Evolutionary conservation across 2,329 filamentous ascomycete species (phyloP).

Genomic region (Scedosporium apiospermum): DNA sequence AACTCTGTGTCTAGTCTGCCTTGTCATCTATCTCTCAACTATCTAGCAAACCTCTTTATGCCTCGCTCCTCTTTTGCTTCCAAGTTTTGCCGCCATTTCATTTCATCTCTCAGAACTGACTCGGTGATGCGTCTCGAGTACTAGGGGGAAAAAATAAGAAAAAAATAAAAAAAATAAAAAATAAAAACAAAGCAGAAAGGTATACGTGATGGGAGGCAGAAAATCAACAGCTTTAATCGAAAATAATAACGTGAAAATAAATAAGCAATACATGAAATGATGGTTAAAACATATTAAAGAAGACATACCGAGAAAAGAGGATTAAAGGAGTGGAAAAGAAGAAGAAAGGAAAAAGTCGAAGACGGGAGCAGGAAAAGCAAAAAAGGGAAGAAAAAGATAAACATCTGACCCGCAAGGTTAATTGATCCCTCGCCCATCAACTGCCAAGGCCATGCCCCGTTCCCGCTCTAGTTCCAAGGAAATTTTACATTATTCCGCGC

Average conservation of each 20-base stretch:
- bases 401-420: constrained; percentile 6
- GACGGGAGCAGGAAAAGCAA: constrained; percentile 10
- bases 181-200: not conserved
- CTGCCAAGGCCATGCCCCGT: not conserved
- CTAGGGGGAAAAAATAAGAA: not conserved
- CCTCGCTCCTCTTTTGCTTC: not conserved
- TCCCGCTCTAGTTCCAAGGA: not conserved
- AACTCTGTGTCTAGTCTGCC: not conserved
- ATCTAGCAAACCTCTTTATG: not conserved
- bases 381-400: constrained; percentile 10
- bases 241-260: not conserved
- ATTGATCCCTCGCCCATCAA: not conserved
- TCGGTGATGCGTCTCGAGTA: too few species aligned
- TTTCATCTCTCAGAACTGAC: not conserved
- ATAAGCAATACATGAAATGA: not conserved
- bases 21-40: not conserved
- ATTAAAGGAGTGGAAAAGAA: constrained; percentile 1
- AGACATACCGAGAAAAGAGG: constrained; percentile 6
- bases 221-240: not conserved
- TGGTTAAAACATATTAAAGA: not conserved
- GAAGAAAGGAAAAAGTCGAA: constrained; percentile 9
- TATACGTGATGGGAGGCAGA: not conserved
- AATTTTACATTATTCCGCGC: not conserved
- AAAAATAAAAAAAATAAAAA: not conserved
- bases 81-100: not conserved